phyloP scores from a whole-genome alignment of 139 green algal species.

The Spirogloea muscicola region DNA sequence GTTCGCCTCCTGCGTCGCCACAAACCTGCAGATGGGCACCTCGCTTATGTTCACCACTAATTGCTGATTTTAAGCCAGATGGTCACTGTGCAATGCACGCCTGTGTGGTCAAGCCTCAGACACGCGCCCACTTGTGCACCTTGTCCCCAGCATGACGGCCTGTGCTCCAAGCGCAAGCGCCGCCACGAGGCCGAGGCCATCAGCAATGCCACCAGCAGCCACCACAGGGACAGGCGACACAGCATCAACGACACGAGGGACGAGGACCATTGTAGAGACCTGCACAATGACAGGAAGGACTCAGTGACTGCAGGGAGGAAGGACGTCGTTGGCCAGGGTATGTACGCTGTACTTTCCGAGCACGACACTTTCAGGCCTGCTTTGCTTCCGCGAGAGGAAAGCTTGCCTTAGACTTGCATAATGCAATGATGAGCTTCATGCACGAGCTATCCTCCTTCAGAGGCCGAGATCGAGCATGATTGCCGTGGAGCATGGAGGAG shows the following conservation, averaged over 20 bases:
- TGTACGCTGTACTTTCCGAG: neutral
- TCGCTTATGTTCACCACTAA: neutral
- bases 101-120: neutral
- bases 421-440: too few species aligned
- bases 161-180: slow-evolving; percentile 25
- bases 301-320: neutral
- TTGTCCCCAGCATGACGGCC: neutral
- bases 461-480: neutral
- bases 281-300: neutral
- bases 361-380: too few species aligned
- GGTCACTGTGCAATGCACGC: neutral
- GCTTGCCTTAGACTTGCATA: too few species aligned
- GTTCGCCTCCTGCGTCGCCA: neutral
- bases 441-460: neutral
- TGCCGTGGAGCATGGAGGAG: neutral
- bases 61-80: neutral
- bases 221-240: slow-evolving; percentile 16
- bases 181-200: slow-evolving; percentile 24
- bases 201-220: slow-evolving; percentile 19
- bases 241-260: neutral
- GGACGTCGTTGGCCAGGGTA: neutral
- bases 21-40: neutral
- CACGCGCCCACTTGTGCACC: neutral
- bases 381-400: too few species aligned
- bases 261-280: neutral